These are phyloP conservation scores for Trapa bicornis DNA, from an alignment of 345 rosid genomes.

Conservation along the genomic window DNA sequence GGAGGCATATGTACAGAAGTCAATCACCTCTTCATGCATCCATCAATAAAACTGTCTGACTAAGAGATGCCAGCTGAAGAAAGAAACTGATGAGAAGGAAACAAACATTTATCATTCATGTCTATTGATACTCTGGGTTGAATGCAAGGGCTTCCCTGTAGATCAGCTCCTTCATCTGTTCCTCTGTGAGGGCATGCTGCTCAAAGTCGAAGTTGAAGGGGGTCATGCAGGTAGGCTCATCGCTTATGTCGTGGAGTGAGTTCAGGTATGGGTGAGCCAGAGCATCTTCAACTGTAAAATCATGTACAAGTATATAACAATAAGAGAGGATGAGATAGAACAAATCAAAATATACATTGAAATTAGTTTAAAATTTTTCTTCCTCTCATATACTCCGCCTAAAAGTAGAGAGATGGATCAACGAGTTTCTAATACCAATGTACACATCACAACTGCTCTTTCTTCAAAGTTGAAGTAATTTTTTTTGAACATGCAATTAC, in stretches of 20 bases:
- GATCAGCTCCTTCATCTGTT: slow-evolving; percentile 74
- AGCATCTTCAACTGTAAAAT: slow-evolving; percentile 59
- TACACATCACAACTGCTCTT: background rate
- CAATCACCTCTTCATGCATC: background rate
- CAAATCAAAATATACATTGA: background rate
- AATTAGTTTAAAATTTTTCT: background rate
- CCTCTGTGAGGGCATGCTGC: slow-evolving; percentile 53
- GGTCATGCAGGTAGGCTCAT: slow-evolving; percentile 63
- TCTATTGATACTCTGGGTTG: slow-evolving; percentile 52
- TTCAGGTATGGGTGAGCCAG: slow-evolving; percentile 76
- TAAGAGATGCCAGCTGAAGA: background rate
- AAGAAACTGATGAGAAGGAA: background rate
- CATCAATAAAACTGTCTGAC: background rate
- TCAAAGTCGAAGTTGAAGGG: slow-evolving; percentile 71
- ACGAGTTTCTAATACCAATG: background rate
- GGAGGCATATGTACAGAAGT: background rate
- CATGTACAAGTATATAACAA: background rate
- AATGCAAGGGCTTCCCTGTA: slow-evolving; percentile 74
- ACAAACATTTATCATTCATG: background rate
- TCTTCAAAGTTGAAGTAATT: background rate
- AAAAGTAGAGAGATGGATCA: background rate
- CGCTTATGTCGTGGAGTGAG: slow-evolving; percentile 44
- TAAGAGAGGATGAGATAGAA: background rate
- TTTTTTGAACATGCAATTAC: background rate
- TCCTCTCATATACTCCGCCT: background rate